A percentile compares a stretch with the other conserved stretches of the same genome.
Conservation (phyloP, 805 yeast genomes). For the Hanseniaspora meyeri region DNA sequence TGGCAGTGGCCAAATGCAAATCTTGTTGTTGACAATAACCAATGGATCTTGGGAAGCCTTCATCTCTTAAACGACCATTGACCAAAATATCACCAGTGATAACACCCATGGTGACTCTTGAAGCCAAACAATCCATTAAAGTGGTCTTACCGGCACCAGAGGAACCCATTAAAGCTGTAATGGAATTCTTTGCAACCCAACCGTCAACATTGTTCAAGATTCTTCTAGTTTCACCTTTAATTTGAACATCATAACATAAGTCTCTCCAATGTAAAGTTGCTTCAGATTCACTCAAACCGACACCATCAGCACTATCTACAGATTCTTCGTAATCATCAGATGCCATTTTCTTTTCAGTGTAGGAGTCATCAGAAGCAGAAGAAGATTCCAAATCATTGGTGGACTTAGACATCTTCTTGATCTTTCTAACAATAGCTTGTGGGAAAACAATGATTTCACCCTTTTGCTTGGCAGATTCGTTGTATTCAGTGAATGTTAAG, state of each 20-base stretch:
- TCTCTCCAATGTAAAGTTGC: conserved; percentile 70
- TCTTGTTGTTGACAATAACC: conserved; percentile 74
- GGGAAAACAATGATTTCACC: conserved; percentile 61
- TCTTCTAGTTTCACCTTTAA: conserved; percentile 47
- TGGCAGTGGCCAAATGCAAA: conserved; percentile 50
- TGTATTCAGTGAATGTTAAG: conserved; percentile 42
- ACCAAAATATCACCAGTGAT: conserved; percentile 58
- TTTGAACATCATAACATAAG: conserved; percentile 56
- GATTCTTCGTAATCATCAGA: conserved; percentile 2
- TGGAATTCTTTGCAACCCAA: conserved; percentile 72
- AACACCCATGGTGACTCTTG: conserved; percentile 57
- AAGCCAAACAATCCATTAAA: conserved; percentile 55
- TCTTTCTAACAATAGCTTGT: conserved; percentile 34
- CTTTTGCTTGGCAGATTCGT: conserved; percentile 51
- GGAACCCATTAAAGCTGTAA: conserved; percentile 68
- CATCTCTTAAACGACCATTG: conserved; percentile 48
- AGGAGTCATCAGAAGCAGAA: conserved; percentile 4
- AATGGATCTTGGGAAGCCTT: conserved; percentile 48
- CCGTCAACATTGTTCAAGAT: conserved; percentile 60
- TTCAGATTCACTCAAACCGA: conserved; percentile 25
- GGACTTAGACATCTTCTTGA: conserved; percentile 29
- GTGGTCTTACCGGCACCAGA: conserved; percentile 79
- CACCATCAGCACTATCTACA: conserved; percentile 19
- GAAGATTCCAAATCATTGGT: conserved; percentile 10
- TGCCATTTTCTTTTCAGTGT: conserved; percentile 9